Percentiles rank a stretch among this genome's conserved stretches.
Evolutionary conservation across 306 rosid genomes (phyloP).

Genomic region (Cucurbita pepo): DNA sequence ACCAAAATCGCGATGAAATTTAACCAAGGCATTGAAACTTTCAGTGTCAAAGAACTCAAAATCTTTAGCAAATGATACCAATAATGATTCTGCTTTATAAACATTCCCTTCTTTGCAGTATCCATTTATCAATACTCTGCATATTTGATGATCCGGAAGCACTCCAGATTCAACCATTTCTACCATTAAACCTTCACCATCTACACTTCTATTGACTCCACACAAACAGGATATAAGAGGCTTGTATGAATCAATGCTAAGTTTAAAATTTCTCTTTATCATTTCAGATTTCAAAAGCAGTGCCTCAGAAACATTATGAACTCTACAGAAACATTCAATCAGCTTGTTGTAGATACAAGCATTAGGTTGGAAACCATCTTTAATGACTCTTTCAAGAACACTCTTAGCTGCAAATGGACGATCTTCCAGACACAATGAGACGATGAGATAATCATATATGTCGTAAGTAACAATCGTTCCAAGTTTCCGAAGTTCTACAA

Average conservation of each 20-base stretch:
- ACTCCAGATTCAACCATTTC: constrained; percentile 48
- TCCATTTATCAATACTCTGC: constrained; percentile 41
- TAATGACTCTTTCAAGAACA: constrained; percentile 38
- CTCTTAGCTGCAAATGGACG: constrained; percentile 79
- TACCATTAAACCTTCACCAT: constrained; percentile 41
- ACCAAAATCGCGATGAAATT: constrained; percentile 35
- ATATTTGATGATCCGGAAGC: constrained; percentile 33
- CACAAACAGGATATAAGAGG: constrained; percentile 42
- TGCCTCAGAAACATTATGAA: constrained; percentile 36
- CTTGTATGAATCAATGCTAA: constrained; percentile 26
- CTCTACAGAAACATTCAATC: constrained; percentile 41
- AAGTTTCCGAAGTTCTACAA: constrained; percentile 49
- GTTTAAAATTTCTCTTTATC: constrained; percentile 19
- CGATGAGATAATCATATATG: constrained; percentile 38
- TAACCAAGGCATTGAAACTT: constrained; percentile 56
- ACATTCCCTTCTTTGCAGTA: constrained; percentile 42
- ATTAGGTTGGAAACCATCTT: constrained; percentile 30
- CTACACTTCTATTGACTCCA: constrained; percentile 26
- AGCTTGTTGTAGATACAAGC: constrained; percentile 27
- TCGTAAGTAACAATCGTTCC: constrained; percentile 29
- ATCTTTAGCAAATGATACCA: constrained; percentile 40
- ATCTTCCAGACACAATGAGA: constrained; percentile 43
- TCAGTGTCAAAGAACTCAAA: constrained; percentile 47
- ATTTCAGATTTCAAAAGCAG: constrained; percentile 36
- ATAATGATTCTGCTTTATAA: constrained; percentile 44